Conservation (phyloP, 805 yeast genomes). For the Candida endomychidarum region DNA sequence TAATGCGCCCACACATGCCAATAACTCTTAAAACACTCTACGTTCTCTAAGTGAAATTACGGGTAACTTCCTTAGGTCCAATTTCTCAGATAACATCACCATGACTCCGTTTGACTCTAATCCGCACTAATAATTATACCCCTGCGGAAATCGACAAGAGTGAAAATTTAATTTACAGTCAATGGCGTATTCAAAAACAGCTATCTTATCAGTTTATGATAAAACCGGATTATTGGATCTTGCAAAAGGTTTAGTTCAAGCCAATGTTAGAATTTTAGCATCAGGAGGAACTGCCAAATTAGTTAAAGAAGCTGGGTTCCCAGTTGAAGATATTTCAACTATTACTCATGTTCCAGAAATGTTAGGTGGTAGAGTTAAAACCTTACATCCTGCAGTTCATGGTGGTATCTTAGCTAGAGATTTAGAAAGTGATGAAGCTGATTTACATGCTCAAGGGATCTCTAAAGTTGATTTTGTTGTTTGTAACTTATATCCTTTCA, state of each 20-base stretch:
- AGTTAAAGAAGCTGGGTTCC: slow-evolving; percentile 96
- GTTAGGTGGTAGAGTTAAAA: slow-evolving; percentile 98
- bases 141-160: slow-evolving; percentile 4
- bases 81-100: too few relatives aligned
- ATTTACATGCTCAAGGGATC: slow-evolving; percentile 83
- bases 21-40: too few relatives aligned
- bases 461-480: slow-evolving; percentile 96
- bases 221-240: slow-evolving; percentile 94
- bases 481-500: slow-evolving; percentile 97
- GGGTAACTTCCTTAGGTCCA: too few relatives aligned
- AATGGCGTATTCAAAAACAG: slow-evolving; percentile 62
- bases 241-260: slow-evolving; percentile 89
- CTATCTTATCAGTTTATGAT: slow-evolving; percentile 95
- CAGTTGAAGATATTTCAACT: slow-evolving; percentile 91
- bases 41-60: too few relatives aligned
- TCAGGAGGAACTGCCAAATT: slow-evolving; percentile 96
- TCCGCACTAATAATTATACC: slow-evolving; percentile 9
- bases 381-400: slow-evolving; percentile 98
- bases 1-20: too few relatives aligned
- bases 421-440: slow-evolving; percentile 86
- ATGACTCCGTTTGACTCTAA: slow-evolving; percentile 5
- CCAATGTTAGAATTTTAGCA: slow-evolving; percentile 89
- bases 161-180: neutral
- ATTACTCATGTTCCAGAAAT: slow-evolving; percentile 99
- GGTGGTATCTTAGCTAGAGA: slow-evolving; percentile 96